Percentiles rank a stretch among this genome's conserved stretches.
Evolutionary conservation across 208 protist genomes (phyloP).

Genomic region (Wallacemonas sp.): DNA sequence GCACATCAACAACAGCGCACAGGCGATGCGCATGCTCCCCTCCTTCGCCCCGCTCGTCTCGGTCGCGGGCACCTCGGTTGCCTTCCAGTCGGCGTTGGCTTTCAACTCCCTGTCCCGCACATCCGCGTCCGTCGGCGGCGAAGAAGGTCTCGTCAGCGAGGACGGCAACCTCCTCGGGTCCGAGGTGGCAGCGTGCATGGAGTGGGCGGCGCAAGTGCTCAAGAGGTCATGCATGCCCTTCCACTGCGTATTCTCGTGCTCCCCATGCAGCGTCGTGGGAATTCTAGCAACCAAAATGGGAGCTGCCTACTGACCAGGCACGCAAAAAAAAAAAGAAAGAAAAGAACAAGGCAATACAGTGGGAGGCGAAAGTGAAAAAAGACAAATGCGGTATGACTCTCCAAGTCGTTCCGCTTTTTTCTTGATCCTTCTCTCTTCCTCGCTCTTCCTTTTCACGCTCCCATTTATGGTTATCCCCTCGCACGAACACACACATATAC

Average conservation of each 20-base stretch:
- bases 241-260: slow-evolving; percentile 20
- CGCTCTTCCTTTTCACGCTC: neutral
- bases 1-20: slow-evolving; percentile 59
- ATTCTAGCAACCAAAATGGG: slow-evolving; percentile 10
- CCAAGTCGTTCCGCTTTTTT: slow-evolving; percentile 13
- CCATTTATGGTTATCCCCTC: neutral
- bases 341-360: neutral
- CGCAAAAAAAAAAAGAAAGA: slow-evolving; percentile 8
- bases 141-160: slow-evolving; percentile 32
- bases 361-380: neutral
- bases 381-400: too few species aligned
- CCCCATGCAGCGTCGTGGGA: slow-evolving; percentile 22
- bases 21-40: slow-evolving; percentile 44
- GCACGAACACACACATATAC: too few species aligned
- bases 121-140: slow-evolving; percentile 30
- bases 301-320: neutral
- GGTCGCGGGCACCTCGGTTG: slow-evolving; percentile 14
- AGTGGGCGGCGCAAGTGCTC: slow-evolving; percentile 31
- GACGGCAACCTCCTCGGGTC: slow-evolving; percentile 32
- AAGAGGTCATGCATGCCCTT: slow-evolving; percentile 17
- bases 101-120: slow-evolving; percentile 38
- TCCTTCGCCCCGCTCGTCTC: slow-evolving; percentile 30
- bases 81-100: slow-evolving; percentile 33
- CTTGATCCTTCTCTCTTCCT: neutral
- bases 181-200: slow-evolving; percentile 33